Conservation (phyloP, 73 alveolate species). For the Effrenium voratum region DNA sequence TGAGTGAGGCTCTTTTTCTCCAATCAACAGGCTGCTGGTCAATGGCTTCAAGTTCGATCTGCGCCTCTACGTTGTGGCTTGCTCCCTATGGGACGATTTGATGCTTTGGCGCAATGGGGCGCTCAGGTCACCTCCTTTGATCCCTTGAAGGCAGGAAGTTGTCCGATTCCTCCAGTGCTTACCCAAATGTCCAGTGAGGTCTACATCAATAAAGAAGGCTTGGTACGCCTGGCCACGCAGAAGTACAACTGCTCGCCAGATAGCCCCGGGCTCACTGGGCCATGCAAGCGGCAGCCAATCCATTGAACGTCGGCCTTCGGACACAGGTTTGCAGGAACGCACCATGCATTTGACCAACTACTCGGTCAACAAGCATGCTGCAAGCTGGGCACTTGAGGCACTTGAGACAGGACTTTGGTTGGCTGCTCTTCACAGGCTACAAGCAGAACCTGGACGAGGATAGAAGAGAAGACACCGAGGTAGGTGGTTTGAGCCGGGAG, state of each 20-base stretch:
- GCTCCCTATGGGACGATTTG: neutral
- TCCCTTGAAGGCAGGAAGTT: conserved; percentile 95
- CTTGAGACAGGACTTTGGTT: neutral
- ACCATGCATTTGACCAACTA: conserved; percentile 95
- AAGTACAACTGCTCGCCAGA: conserved; percentile 94
- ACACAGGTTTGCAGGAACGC: conserved; percentile 57
- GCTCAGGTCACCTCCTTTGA: conserved; percentile 95
- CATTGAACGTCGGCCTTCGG: neutral
- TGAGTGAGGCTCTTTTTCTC: neutral
- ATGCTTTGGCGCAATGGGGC: neutral
- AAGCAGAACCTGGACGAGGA: conserved; percentile 43
- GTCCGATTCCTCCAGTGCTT: neutral
- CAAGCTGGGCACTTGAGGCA: neutral
- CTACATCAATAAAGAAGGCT: conserved; percentile 96
- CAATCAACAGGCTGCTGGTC: conserved; percentile 94
- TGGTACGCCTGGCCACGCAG: conserved; percentile 97
- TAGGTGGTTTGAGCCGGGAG: neutral
- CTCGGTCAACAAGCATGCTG: conserved; percentile 94
- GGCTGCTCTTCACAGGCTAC: neutral
- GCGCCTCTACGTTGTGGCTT: conserved; percentile 96
- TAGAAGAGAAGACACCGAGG: neutral
- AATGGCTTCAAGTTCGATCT: conserved; percentile 97
- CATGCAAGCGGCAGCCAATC: neutral
- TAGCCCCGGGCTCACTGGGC: neutral
- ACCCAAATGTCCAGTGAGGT: conserved; percentile 31